Percentiles rank a stretch among this genome's conserved stretches.
These are phyloP conservation scores for Hemisphaericaspora subhashii DNA, from an alignment of 1,139 yeast species.

Conservation along the genomic window DNA sequence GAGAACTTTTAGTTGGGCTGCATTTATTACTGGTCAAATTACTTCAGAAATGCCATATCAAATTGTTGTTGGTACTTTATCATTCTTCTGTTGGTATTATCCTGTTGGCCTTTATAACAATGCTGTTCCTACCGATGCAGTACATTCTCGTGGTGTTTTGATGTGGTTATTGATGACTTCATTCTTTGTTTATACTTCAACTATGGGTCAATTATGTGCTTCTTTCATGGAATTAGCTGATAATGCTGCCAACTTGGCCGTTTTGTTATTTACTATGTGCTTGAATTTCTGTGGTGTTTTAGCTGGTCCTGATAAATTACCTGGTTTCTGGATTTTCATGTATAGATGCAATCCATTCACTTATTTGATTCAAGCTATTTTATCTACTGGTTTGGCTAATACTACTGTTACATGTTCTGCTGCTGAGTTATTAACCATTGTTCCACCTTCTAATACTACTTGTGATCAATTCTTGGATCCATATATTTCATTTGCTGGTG, in stretches of 20 bases:
- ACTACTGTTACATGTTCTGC: constrained; percentile 26
- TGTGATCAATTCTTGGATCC: constrained; percentile 53
- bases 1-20: constrained; percentile 30
- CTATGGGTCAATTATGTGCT: constrained; percentile 40
- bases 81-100: constrained; percentile 77
- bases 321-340: constrained; percentile 54
- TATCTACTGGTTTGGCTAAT: constrained; percentile 28
- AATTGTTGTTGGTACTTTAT: constrained; percentile 58
- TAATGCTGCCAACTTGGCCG: constrained; percentile 38
- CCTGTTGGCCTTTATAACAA: constrained; percentile 71
- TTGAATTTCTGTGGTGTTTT: constrained; percentile 40
- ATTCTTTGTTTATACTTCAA: constrained; percentile 32
- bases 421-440: constrained; percentile 26
- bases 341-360: constrained; percentile 70
- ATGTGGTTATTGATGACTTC: constrained; percentile 45
- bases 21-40: constrained; percentile 60
- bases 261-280: constrained; percentile 30
- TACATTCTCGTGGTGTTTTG: constrained; percentile 40
- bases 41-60: constrained; percentile 80
- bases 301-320: constrained; percentile 25
- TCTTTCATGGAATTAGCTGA: constrained; percentile 40
- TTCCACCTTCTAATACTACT: constrained; percentile 48
- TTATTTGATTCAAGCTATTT: constrained; percentile 42
- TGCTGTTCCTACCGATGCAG: constrained; percentile 38
- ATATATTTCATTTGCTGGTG: constrained; percentile 49